phyloP scores from a whole-genome alignment of 345 rosid species.

The Dovyalis caffra region DNA sequence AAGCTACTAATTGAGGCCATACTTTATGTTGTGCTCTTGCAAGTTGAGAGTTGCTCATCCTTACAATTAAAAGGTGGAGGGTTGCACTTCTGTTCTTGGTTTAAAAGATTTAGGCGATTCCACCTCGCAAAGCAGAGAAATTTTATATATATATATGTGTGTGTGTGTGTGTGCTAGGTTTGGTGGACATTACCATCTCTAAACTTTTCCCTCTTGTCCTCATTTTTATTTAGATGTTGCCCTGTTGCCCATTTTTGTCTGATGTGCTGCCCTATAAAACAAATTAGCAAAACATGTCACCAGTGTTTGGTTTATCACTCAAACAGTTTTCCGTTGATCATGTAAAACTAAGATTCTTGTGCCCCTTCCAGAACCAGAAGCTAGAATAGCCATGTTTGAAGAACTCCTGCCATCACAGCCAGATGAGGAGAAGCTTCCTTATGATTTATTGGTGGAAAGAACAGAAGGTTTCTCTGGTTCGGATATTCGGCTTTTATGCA shows the following conservation, averaged over 20 bases:
- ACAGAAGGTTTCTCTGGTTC: conserved; percentile 92
- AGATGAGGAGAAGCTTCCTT: conserved; percentile 65
- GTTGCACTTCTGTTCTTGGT: not conserved
- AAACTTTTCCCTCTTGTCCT: not conserved
- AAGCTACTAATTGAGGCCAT: not conserved
- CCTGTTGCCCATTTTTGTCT: not conserved
- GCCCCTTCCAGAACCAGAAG: conserved; percentile 93
- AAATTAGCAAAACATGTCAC: not conserved
- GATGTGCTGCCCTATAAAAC: not conserved
- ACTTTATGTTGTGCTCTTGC: not conserved
- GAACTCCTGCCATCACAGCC: conserved; percentile 60
- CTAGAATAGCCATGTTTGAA: conserved; percentile 90
- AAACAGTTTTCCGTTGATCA: conserved; percentile 35
- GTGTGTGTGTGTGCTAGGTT: not conserved
- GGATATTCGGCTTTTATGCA: conserved; percentile 81
- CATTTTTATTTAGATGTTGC: not conserved
- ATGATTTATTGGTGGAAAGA: conserved; percentile 66
- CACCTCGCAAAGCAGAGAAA: not conserved
- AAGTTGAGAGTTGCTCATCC: not conserved
- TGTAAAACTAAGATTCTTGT: conserved; percentile 70
- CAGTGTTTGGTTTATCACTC: not conserved
- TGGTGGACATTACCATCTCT: not conserved
- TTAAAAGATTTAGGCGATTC: not conserved
- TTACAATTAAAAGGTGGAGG: not conserved
- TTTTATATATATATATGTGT: too few species aligned